These are phyloP conservation scores for Ogataea parapolymorpha DNA, from an alignment of 805 yeast genomes.

Conservation along the genomic window DNA sequence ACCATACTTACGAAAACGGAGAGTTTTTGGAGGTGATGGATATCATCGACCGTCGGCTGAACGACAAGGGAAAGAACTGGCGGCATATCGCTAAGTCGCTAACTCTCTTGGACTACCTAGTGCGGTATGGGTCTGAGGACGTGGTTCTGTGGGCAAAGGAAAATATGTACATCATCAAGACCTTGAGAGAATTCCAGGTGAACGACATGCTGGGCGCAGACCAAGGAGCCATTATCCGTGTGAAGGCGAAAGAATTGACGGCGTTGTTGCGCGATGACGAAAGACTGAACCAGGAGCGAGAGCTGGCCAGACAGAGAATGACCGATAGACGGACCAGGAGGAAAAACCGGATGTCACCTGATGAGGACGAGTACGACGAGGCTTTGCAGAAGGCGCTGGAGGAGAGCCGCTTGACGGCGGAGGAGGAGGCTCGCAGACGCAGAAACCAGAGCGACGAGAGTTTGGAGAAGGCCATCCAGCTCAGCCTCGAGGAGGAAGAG, in stretches of 20 bases:
- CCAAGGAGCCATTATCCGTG: constrained; percentile 84
- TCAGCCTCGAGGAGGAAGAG: constrained; percentile 76
- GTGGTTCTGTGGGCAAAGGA: constrained; percentile 91
- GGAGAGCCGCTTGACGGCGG: constrained; percentile 76
- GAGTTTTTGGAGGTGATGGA: constrained; percentile 91
- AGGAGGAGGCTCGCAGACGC: constrained; percentile 68
- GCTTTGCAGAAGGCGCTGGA: constrained; percentile 80
- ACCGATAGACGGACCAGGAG: constrained; percentile 33
- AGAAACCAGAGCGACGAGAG: constrained; percentile 56
- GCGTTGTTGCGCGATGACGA: constrained; percentile 79
- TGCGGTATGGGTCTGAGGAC: constrained; percentile 80
- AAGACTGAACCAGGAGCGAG: constrained; percentile 68
- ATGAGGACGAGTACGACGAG: constrained; percentile 56
- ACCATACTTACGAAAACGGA: constrained; percentile 62
- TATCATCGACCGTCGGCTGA: constrained; percentile 84
- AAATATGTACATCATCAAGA: constrained; percentile 81
- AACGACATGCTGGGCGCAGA: constrained; percentile 75
- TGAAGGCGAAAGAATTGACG: constrained; percentile 86
- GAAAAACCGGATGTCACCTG: constrained; percentile 26
- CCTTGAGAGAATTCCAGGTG: constrained; percentile 84
- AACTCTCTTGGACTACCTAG: constrained; percentile 83
- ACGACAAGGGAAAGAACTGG: constrained; percentile 97
- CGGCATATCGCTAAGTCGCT: constrained; percentile 91
- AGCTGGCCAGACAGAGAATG: constrained; percentile 31
- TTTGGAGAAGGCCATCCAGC: constrained; percentile 62